Evolutionary conservation across 768 basidiomycete genomes (phyloP), one percentile per base, ranked within the genome.

Genomic region (Leccinum boreale): DNA sequence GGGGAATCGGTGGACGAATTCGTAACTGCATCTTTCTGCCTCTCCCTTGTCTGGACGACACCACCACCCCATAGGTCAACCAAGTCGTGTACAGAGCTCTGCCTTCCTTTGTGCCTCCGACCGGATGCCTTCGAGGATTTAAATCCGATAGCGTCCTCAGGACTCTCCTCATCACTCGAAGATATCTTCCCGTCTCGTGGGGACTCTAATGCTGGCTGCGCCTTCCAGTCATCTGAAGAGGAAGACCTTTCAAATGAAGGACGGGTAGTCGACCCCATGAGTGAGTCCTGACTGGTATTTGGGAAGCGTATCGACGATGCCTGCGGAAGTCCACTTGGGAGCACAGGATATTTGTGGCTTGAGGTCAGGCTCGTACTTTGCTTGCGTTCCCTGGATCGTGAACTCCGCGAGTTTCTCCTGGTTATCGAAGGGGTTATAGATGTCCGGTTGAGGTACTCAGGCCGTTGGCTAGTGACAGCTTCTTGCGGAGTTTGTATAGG

Each of bases 81-180:
- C 55, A 92, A 68, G 65, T 93, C 87, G 65, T 94, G 90, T 23
- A 92, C 90, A 12, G 92, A 92, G 65, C 84, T 87, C 75, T 92
- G 89, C 61, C 90, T 75, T 42, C 81, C 77, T 63, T 71, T 79
- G 44, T 73, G 67, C 52, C 70, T 73, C 52, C 71, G 64, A 58
- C 66, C 67, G 17, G 67, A 62, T 31, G 63, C 57, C 52, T 65
- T 69, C 57, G 69, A 55, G 50, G 61, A 50, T 53, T 61, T 70
- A 49, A 70, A 69, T 15, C 75, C 73, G 15, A 52, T 60, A 35
- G 72, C 73, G 28, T 84, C 83, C 64, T 84, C 82, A 2, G 83
- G 83, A 3, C 74, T 75, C 11, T 77, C 81, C 15, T 85, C 85
- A 46, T 79, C 82, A 65, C 85, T 85, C 12, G 85, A 86, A 6